These are phyloP conservation scores for Oryza australiensis DNA, from an alignment of 176 grass and related monocot species.

Conservation along the genomic window DNA sequence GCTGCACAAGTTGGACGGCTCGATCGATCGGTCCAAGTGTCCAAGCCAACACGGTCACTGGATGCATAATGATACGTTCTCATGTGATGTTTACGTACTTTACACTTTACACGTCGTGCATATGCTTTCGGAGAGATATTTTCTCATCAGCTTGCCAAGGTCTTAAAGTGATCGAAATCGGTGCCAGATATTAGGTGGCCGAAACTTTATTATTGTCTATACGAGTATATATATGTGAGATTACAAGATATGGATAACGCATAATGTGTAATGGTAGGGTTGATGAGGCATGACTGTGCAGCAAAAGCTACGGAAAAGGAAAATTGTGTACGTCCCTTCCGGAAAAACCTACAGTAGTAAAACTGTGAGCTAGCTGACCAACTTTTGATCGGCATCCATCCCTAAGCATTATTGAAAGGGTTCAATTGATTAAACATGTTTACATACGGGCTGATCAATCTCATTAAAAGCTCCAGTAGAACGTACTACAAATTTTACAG, in stretches of 20 bases:
- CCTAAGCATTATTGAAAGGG: not conserved
- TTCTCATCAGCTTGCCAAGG: not conserved
- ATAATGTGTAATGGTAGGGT: not conserved
- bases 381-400: not conserved
- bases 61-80: not conserved
- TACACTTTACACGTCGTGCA: not conserved
- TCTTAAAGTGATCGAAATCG: not conserved
- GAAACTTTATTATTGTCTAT: not conserved
- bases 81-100: slow-evolving; percentile 1
- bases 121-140: not conserved
- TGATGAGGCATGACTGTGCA: not conserved
- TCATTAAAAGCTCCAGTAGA: too few relatives aligned
- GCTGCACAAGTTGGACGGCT: slow-evolving; percentile 35
- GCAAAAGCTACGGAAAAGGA: not conserved
- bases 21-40: slow-evolving; percentile 25
- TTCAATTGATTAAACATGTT: not conserved
- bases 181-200: not conserved
- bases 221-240: not conserved
- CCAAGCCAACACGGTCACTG: not conserved
- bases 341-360: not conserved
- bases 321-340: not conserved
- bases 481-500: too few relatives aligned
- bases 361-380: not conserved
- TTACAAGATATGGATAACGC: not conserved
- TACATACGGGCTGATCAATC: not conserved